Conservation (phyloP, 805 yeast species). For the Sugiyamaella marilandica region DNA sequence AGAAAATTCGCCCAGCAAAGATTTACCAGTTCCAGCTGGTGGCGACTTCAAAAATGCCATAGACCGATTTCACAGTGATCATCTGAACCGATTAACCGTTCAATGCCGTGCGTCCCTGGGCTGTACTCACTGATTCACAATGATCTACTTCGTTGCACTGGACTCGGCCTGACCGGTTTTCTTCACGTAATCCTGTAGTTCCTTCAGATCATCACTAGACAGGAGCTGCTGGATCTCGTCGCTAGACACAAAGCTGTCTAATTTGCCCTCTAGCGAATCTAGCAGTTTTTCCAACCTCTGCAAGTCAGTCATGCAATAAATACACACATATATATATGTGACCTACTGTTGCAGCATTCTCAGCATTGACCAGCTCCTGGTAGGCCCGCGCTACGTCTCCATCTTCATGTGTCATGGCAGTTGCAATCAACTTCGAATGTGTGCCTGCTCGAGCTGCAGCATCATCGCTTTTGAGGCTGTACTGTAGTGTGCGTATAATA, state of each 20-base stretch:
- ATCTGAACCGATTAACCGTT: too few species aligned
- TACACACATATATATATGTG: background rate
- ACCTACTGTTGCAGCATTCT: slow-evolving; percentile 51
- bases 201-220: slow-evolving; percentile 12
- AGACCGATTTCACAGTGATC: too few species aligned
- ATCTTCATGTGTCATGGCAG: slow-evolving; percentile 16
- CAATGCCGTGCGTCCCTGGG: too few species aligned
- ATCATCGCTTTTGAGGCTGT: background rate
- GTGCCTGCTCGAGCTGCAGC: background rate
- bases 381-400: slow-evolving; percentile 51
- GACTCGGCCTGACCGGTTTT: background rate
- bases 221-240: slow-evolving; percentile 33
- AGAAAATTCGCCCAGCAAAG: too few species aligned
- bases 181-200: slow-evolving; percentile 11
- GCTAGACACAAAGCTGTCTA: slow-evolving; percentile 46
- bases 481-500: background rate
- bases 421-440: background rate
- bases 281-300: slow-evolving; percentile 56
- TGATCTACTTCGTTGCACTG: too few species aligned
- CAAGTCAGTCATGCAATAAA: background rate
- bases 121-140: too few species aligned
- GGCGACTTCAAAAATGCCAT: too few species aligned
- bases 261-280: slow-evolving; percentile 58
- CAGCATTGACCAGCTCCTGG: slow-evolving; percentile 62
- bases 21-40: too few species aligned